Percentiles rank a stretch among this genome's conserved stretches.
These are phyloP conservation scores for Hypoxylon subgilvum DNA, from an alignment of 495 filamentous ascomycete species.

Conservation along the genomic window DNA sequence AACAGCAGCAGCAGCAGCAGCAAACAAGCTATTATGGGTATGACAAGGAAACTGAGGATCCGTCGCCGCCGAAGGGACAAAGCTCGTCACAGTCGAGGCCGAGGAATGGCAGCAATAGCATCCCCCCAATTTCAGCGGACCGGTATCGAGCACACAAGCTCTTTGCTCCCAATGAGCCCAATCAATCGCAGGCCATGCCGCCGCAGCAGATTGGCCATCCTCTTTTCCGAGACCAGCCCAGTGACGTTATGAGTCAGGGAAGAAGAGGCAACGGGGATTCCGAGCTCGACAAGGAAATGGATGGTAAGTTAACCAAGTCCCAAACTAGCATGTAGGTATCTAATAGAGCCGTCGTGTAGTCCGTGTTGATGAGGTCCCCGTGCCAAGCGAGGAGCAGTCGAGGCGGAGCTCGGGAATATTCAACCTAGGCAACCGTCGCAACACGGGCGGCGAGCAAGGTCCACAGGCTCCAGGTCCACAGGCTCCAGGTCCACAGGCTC, in stretches of 20 bases:
- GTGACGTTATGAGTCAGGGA: constrained; percentile 4
- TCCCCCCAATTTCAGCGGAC: constrained; percentile 49
- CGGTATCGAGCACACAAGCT: constrained; percentile 44
- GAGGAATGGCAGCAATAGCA: constrained; percentile 36
- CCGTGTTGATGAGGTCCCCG: constrained; percentile 33
- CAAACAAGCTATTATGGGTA: constrained; percentile 45
- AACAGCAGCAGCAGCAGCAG: too few species aligned
- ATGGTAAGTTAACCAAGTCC: constrained; percentile 16
- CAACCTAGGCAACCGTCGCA: constrained; percentile 25
- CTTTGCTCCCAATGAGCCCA: constrained; percentile 23
- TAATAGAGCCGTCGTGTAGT: constrained; percentile 15
- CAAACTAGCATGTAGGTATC: neutral
- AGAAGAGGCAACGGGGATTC: constrained; percentile 1
- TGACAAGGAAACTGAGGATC: constrained; percentile 54
- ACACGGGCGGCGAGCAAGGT: constrained; percentile 9
- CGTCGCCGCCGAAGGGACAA: constrained; percentile 11
- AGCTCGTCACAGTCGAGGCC: constrained; percentile 17
- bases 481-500: constrained; percentile 7
- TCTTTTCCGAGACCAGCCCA: constrained; percentile 16
- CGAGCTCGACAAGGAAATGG: constrained; percentile 26
- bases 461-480: constrained; percentile 18
- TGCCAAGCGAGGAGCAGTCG: constrained; percentile 30
- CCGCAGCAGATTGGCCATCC: constrained; percentile 23
- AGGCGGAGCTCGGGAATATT: constrained; percentile 35
- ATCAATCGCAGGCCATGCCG: constrained; percentile 29